Percentiles rank a stretch among this genome's conserved stretches.
phyloP scores from a whole-genome alignment of 306 rosid genomes.

The Hippophae gyantsensis region DNA sequence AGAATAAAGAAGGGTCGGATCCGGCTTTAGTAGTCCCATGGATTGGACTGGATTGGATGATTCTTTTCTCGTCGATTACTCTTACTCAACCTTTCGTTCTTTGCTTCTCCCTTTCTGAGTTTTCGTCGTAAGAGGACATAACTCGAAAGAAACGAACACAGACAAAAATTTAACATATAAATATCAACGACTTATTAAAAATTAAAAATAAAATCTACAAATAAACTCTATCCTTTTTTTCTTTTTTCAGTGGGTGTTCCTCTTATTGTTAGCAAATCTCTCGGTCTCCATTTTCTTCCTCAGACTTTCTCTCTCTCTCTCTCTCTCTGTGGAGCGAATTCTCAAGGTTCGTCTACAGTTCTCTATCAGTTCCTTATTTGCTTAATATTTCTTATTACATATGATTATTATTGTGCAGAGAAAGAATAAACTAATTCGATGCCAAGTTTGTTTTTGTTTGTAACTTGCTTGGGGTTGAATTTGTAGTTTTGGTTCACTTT shows the following conservation, averaged over 20 bases:
- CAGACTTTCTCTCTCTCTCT: neutral
- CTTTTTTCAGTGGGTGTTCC: conserved; percentile 23
- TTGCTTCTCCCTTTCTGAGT: conserved; percentile 18
- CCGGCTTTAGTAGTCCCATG: neutral
- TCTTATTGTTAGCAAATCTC: conserved; percentile 15
- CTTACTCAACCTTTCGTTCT: conserved; percentile 31
- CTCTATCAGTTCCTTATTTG: too few species aligned
- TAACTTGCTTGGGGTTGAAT: conserved; percentile 5
- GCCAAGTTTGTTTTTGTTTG: too few species aligned
- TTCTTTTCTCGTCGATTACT: conserved; percentile 33
- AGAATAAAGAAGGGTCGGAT: conserved; percentile 9
- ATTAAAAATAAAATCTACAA: neutral
- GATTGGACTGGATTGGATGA: conserved; percentile 9
- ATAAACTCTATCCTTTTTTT: conserved; percentile 8
- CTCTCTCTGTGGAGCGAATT: too few species aligned
- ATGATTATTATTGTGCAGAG: too few species aligned
- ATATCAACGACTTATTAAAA: too few species aligned
- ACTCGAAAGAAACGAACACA: conserved; percentile 15
- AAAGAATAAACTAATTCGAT: too few species aligned
- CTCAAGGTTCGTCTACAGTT: conserved; percentile 1
- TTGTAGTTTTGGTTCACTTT: conserved; percentile 10
- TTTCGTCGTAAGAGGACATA: conserved; percentile 15
- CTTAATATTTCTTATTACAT: too few species aligned
- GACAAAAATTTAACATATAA: conserved; percentile 1
- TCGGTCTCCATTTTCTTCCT: conserved; percentile 9